phyloP scores from a whole-genome alignment of 176 grass and related monocot species.

The Phoenix dactylifera region DNA sequence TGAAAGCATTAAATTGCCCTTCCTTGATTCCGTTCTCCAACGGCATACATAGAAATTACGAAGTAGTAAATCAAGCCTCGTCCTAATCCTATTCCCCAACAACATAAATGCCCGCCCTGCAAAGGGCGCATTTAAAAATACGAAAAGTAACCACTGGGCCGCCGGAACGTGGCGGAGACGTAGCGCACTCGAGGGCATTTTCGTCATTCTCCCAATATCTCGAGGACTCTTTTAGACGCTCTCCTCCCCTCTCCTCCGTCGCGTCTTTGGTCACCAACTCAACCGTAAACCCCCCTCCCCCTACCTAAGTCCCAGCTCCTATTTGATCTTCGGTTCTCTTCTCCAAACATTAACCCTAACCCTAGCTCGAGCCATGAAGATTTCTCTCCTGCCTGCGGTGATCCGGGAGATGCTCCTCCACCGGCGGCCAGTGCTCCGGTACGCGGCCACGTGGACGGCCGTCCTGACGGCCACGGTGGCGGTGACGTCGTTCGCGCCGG shows the following conservation, averaged over 20 bases:
- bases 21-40: no score
- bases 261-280: constrained; percentile 1
- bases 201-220: no score
- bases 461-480: constrained; percentile 44
- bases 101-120: no score
- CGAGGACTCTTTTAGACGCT: background rate
- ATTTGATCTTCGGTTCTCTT: background rate
- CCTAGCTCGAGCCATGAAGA: constrained; percentile 11
- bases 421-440: constrained; percentile 24
- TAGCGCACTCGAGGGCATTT: no score
- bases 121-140: no score
- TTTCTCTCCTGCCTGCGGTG: background rate
- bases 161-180: no score
- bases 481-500: constrained; percentile 54
- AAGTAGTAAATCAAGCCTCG: no score
- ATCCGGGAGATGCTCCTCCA: constrained; percentile 3
- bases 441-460: constrained; percentile 45
- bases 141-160: no score
- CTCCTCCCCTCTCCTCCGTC: constrained; percentile 2
- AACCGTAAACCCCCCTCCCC: background rate
- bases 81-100: no score
- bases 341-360: background rate
- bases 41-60: no score
- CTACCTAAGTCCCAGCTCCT: background rate
- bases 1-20: no score